Evolutionary conservation across 108 stramenopile genomes (phyloP).

Genomic region (Cyclotella choctawhatcheeana): DNA sequence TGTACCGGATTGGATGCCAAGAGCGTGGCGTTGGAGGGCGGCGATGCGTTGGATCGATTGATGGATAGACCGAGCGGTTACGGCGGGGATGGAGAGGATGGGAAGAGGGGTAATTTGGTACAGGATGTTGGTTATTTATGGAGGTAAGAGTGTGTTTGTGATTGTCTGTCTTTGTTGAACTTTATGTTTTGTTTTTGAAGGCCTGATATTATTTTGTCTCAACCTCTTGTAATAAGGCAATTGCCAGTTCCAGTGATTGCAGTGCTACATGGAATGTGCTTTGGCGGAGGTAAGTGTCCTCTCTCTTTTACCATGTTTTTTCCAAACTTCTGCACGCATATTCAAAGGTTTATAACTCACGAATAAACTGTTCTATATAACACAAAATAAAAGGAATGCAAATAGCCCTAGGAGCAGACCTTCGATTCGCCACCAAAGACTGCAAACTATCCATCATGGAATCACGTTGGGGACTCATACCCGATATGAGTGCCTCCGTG

Average conservation of each 20-base stretch:
- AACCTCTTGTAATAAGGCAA: conserved; percentile 53
- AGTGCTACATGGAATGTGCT: conserved; percentile 88
- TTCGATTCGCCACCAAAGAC: conserved; percentile 80
- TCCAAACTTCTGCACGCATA: no score
- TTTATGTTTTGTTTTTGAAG: neutral
- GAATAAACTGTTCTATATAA: no score
- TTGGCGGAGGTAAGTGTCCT: conserved; percentile 78
- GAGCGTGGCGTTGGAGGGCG: conserved; percentile 45
- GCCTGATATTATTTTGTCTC: no score
- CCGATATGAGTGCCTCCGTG: conserved; percentile 87
- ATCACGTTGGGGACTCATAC: conserved; percentile 91
- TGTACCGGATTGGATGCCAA: conserved; percentile 88
- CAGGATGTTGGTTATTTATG: conserved; percentile 89
- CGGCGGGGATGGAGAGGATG: conserved; percentile 47
- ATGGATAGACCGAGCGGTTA: conserved; percentile 67
- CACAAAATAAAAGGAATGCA: conserved; percentile 61
- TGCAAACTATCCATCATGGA: conserved; percentile 91
- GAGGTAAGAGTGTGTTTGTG: conserved; percentile 41
- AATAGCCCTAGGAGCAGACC: conserved; percentile 90
- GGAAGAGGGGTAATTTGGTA: conserved; percentile 78
- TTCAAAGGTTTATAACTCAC: no score
- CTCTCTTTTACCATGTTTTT: no score
- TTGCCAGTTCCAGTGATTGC: conserved; percentile 89
- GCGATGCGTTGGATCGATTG: conserved; percentile 44
- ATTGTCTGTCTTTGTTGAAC: neutral